Evolutionary conservation across 179 eudicot species (phyloP).

Genomic region (Nepenthes alata): DNA sequence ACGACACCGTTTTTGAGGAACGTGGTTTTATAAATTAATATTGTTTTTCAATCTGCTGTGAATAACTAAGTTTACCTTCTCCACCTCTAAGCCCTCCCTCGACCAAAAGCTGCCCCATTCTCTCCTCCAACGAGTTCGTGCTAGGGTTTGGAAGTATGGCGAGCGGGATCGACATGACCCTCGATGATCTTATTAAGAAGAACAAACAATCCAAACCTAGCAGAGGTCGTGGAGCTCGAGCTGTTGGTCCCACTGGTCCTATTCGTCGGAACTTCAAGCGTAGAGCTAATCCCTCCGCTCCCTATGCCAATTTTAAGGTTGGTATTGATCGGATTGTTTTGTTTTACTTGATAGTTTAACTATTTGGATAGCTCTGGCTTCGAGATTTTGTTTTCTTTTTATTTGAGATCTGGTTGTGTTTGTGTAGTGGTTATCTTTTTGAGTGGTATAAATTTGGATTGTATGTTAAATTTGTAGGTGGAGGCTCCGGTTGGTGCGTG

Average conservation of each 20-base stretch:
- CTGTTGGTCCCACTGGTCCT: constrained; percentile 13
- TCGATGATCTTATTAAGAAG: constrained; percentile 36
- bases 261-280: constrained; percentile 12
- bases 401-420: background rate
- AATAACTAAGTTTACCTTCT: background rate
- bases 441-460: background rate
- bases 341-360: no score
- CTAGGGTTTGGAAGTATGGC: constrained; percentile 21
- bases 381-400: background rate
- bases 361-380: background rate
- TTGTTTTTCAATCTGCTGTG: background rate
- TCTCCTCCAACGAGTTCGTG: no score
- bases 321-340: background rate
- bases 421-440: background rate
- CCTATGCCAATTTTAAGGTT: constrained; percentile 9
- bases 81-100: background rate
- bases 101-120: no score
- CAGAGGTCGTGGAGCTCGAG: constrained; percentile 9
- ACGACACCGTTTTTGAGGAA: constrained; percentile 15
- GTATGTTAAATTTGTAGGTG: constrained; percentile 8
- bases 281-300: constrained; percentile 9
- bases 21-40: no score
- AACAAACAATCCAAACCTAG: constrained; percentile 23
- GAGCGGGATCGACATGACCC: constrained; percentile 32
- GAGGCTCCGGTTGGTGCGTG: constrained; percentile 32